Percentiles rank a stretch among this genome's conserved stretches.
Conservation (phyloP, 78 protist genomes). For the Planoprotostelium fungivorum region DNA sequence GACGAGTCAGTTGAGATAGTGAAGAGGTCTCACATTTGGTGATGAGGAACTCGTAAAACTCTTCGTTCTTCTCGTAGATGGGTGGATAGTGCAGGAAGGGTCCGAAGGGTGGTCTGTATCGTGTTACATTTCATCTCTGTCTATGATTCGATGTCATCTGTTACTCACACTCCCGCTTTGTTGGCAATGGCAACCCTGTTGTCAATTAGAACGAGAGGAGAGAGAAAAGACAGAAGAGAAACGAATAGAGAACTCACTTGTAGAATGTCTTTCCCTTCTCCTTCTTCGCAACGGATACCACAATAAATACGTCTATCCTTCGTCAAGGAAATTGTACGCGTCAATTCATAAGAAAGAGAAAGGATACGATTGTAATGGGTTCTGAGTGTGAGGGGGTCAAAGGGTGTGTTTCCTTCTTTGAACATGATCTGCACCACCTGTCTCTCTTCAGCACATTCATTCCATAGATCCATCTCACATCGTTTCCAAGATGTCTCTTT, state of each 20-base stretch:
- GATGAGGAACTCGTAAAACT: constrained; percentile 45
- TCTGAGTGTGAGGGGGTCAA: constrained; percentile 44
- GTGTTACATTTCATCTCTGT: neutral
- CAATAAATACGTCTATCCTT: neutral
- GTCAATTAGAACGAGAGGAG: constrained; percentile 36
- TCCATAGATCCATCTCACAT: neutral
- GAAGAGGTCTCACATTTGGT: constrained; percentile 26
- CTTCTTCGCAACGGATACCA: neutral
- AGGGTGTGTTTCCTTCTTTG: constrained; percentile 50
- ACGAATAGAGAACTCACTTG: constrained; percentile 16
- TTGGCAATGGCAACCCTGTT: constrained; percentile 35
- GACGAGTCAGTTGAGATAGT: neutral
- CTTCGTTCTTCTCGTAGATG: constrained; percentile 41
- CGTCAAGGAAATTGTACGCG: neutral
- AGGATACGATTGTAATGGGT: constrained; percentile 55
- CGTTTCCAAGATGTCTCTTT: neutral
- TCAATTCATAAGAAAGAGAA: constrained; percentile 26
- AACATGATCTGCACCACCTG: constrained; percentile 53
- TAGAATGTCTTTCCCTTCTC: neutral
- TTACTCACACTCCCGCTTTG: constrained; percentile 28
- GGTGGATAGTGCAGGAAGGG: constrained; percentile 51
- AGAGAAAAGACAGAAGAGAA: no score
- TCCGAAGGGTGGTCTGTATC: constrained; percentile 28
- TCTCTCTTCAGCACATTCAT: neutral
- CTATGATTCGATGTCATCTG: neutral